Evolutionary conservation across 2,329 filamentous ascomycete genomes (phyloP).

Genomic region (Myriangium duriaei): DNA sequence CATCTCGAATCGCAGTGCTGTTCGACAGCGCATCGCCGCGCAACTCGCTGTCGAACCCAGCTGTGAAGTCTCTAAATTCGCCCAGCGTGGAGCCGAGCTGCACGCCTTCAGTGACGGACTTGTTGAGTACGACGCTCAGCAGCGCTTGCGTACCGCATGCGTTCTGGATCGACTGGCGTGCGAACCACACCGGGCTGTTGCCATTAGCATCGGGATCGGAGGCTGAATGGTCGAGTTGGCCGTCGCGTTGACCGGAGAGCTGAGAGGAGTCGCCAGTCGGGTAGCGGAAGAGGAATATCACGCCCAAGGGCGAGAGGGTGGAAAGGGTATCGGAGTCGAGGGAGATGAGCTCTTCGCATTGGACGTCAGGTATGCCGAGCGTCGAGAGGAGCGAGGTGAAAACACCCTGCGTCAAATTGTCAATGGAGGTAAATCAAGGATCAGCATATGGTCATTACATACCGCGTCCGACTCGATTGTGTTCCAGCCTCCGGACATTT

Average conservation of each 20-base stretch:
- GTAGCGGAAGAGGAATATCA: conserved; percentile 99
- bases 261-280: conserved; percentile 55
- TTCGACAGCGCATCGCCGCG: conserved; percentile 59
- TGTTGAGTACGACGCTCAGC: conserved; percentile 82
- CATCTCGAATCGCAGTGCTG: conserved; percentile 44
- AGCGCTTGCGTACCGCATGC: conserved; percentile 95
- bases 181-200: conserved; percentile 64
- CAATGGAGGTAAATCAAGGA: conserved; percentile 1
- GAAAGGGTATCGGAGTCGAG: conserved; percentile 66
- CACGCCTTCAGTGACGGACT: conserved; percentile 40
- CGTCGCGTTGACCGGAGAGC: conserved; percentile 61
- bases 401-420: conserved; percentile 51
- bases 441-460: conserved; percentile 24
- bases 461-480: conserved; percentile 97
- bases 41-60: conserved; percentile 56
- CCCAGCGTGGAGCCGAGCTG: conserved; percentile 58
- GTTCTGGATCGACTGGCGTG: conserved; percentile 94
- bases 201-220: conserved; percentile 36
- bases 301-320: conserved; percentile 49
- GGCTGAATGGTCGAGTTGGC: conserved; percentile 64
- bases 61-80: conserved; percentile 81
- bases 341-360: conserved; percentile 91
- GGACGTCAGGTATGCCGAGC: conserved; percentile 82
- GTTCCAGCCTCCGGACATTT: conserved; percentile 65
- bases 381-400: conserved; percentile 93